phyloP scores from a whole-genome alignment of 495 filamentous ascomycete species.

The Penicillium canescens region DNA sequence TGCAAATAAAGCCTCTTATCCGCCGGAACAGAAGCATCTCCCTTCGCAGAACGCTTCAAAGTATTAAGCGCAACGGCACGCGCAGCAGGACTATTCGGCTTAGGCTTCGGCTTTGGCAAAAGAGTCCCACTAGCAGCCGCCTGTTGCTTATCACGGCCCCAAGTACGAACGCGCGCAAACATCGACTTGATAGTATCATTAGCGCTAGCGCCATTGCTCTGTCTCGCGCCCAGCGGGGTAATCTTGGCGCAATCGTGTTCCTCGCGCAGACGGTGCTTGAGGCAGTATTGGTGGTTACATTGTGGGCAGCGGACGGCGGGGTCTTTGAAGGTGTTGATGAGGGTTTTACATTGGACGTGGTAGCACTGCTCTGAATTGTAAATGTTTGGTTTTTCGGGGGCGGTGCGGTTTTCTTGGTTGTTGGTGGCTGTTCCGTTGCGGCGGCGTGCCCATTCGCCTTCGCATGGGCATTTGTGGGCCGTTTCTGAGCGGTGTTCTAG shows the following conservation, averaged over 20 bases:
- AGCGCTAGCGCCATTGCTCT: slow-evolving; percentile 21
- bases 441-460: slow-evolving; percentile 82
- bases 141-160: slow-evolving; percentile 65
- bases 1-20: slow-evolving; percentile 84
- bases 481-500: slow-evolving; percentile 91
- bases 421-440: slow-evolving; percentile 38
- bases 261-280: slow-evolving; percentile 85
- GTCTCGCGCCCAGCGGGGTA: slow-evolving; percentile 62
- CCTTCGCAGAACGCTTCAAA: slow-evolving; percentile 84
- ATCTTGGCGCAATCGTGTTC: slow-evolving; percentile 82
- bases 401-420: slow-evolving; percentile 21
- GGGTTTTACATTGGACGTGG: slow-evolving; percentile 74
- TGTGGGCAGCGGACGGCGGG: slow-evolving; percentile 77
- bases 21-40: slow-evolving; percentile 72
- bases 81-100: slow-evolving; percentile 58
- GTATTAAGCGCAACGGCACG: slow-evolving; percentile 64
- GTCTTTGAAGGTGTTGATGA: slow-evolving; percentile 75
- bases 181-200: slow-evolving; percentile 58
- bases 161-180: slow-evolving; percentile 62
- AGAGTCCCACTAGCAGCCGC: slow-evolving; percentile 37
- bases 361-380: slow-evolving; percentile 72
- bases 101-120: slow-evolving; percentile 51
- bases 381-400: slow-evolving; percentile 52
- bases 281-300: slow-evolving; percentile 86
- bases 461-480: slow-evolving; percentile 75